Base-by-base conservation (phyloP, 1,284 basidiomycete species). In the Ganoderma sinense region DNA sequence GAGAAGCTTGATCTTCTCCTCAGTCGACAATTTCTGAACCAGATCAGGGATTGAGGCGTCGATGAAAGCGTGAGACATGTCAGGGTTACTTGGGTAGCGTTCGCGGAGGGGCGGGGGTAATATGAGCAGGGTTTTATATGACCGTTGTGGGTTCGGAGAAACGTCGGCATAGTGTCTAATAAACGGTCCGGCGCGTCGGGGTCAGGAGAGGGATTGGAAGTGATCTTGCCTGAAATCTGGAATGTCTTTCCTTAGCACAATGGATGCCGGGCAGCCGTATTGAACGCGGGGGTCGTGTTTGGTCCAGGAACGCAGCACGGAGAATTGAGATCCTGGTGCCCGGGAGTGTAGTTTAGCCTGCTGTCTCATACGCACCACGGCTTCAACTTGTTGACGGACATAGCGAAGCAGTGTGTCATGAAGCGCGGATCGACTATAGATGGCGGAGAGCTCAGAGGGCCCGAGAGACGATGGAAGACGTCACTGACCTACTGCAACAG, bases 1-100 rank as follows among this genome's bases (percentile, higher is more conserved):
- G 4, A 92, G 84, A 29, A 93, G 82, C 3, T 83, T 78, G 65
- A 91, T 88, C 78, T 91, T 91, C 80, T 92, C 91, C 53, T 91
- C 87, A 2, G 84, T 83, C 48, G 84, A 84, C 62, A 92, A 84
- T 69, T 85, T 83, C 45, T 80, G 77, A 72, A 91, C 84, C 11
- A 92, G 82, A 33, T 87, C 83, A 1, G 84, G 79, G 43, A 91
- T 83, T 63, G 83, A 80, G 6, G 87, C 88, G 51, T 86, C 79
- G 45, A 90, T 82, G 78, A 92, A 91, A 20, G 84, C 79, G 70
- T 78, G 83, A 56, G 81, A 76, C 80, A 81, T 82, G 40, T 14
- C 39, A 51, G 23, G n/a, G 23, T 51, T 18, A 36, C 18, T 10
- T 10, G 31, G 7, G 13, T 7, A 20, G 51, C 29, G 53, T n/a